Evolutionary conservation across 2,329 filamentous ascomycete species (phyloP).

Genomic region (Aspergillus sclerotialis): DNA sequence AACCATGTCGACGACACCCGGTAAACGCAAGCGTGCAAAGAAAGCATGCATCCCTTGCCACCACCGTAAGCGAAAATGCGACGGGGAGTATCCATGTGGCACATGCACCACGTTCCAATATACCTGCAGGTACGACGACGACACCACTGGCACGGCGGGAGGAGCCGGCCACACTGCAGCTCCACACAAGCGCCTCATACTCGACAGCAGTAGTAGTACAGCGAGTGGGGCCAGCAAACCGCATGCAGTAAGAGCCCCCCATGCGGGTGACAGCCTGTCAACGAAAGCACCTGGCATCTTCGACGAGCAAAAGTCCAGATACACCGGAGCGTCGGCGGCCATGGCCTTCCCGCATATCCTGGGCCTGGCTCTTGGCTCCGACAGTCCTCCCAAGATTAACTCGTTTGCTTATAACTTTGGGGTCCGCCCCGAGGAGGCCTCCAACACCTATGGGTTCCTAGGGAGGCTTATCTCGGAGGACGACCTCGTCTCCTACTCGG

Average conservation of each 20-base stretch:
- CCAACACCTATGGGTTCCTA: conserved; percentile 14
- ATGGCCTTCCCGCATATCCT: conserved; percentile 25
- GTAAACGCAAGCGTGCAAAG: conserved; percentile 21
- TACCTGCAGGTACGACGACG: conserved; percentile 17
- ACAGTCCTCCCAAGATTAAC: conserved; percentile 16
- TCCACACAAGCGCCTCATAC: conserved; percentile 7
- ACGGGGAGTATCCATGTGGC: conserved; percentile 20
- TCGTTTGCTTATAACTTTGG: conserved; percentile 27
- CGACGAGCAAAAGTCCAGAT: conserved; percentile 19
- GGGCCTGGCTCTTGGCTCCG: conserved; percentile 18
- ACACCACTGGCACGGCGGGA: conserved; percentile 5
- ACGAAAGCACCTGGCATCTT: conserved; percentile 19
- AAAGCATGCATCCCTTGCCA: conserved; percentile 27
- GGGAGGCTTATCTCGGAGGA: conserved; percentile 18
- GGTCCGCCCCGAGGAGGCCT: conserved; percentile 22
- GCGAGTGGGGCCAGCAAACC: conserved; percentile 3
- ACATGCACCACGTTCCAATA: conserved; percentile 23
- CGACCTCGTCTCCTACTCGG: conserved; percentile 15
- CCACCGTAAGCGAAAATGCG: conserved; percentile 28
- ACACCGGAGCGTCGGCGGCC: conserved; percentile 22
- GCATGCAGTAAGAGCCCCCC: conserved; percentile 1
- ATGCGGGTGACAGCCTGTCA: conserved; percentile 5
- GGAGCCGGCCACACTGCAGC: conserved; percentile 1
- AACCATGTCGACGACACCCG: no score
- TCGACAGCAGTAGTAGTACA: conserved; percentile 3